These are phyloP conservation scores for Kwoniella bestiolae DNA, from an alignment of 768 basidiomycete genomes.

Conservation along the genomic window DNA sequence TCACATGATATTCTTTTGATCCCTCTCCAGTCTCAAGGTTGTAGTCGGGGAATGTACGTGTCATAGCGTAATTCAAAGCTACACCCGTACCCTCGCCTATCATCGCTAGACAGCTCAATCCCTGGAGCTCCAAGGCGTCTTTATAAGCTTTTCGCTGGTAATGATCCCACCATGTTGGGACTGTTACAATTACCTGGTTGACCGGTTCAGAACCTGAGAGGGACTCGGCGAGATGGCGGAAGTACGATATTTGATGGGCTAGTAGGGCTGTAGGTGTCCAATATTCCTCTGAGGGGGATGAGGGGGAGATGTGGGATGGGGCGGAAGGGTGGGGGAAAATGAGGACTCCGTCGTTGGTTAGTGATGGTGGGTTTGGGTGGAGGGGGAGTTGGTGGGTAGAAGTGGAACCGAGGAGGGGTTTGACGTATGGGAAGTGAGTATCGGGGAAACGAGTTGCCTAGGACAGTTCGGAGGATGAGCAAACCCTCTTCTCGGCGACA, in stretches of 20 bases:
- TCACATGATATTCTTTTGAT: constrained; percentile 74
- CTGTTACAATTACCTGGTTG: constrained; percentile 81
- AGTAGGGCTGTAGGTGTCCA: constrained; percentile 89
- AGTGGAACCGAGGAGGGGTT: constrained; percentile 71
- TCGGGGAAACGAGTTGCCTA: constrained; percentile 90
- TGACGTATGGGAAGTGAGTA: constrained; percentile 83
- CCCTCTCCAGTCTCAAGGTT: constrained; percentile 37
- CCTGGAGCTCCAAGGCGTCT: constrained; percentile 90
- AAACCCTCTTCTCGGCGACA: background rate
- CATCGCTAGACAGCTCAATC: constrained; percentile 77
- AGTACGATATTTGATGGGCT: constrained; percentile 90
- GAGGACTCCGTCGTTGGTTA: constrained; percentile 41
- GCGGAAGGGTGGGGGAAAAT: constrained; percentile 50
- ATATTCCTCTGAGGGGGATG: constrained; percentile 52
- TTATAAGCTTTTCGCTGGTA: constrained; percentile 87
- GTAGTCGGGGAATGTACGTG: constrained; percentile 72
- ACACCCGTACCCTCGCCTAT: constrained; percentile 82
- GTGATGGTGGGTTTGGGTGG: constrained; percentile 50
- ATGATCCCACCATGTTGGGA: constrained; percentile 87
- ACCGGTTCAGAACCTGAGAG: constrained; percentile 69
- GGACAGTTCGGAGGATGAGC: background rate
- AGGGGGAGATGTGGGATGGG: constrained; percentile 40
- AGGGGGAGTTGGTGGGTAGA: constrained; percentile 35
- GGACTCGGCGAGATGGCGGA: constrained; percentile 82
- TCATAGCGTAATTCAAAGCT: constrained; percentile 99